These are phyloP conservation scores for Mortierella sp. DNA, from an alignment of 371 early-diverging fungal genomes.

Conservation along the genomic window DNA sequence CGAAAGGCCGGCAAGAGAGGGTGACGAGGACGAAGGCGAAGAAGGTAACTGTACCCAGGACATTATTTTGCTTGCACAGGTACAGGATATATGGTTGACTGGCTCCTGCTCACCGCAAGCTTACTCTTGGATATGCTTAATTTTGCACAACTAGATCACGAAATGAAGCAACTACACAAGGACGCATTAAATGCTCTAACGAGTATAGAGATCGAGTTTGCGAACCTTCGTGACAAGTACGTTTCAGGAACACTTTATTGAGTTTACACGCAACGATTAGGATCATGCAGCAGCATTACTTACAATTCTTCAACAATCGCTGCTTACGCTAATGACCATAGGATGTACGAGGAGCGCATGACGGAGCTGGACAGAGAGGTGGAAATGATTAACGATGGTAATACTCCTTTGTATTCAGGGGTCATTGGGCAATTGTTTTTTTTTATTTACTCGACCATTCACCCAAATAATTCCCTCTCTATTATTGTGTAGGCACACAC, in stretches of 20 bases:
- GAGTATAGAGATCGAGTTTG: constrained; percentile 66
- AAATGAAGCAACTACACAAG: constrained; percentile 55
- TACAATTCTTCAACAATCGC: background rate
- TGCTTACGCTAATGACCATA: constrained; percentile 12
- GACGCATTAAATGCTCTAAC: constrained; percentile 64
- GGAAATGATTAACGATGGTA: constrained; percentile 70
- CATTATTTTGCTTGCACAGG: background rate
- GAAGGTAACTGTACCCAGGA: constrained; percentile 10
- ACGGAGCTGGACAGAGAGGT: constrained; percentile 70
- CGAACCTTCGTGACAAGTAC: constrained; percentile 65
- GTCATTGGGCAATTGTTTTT: background rate
- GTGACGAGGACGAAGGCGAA: constrained; percentile 26
- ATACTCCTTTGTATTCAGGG: background rate
- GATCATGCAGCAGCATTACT: background rate
- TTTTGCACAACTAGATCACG: constrained; percentile 26
- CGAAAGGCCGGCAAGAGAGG: constrained; percentile 40
- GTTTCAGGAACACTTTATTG: constrained; percentile 13
- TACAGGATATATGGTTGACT: no score
- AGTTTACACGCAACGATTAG: background rate
- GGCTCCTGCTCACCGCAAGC: background rate
- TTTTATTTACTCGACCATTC: background rate
- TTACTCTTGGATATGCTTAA: background rate
- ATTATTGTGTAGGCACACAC: constrained; percentile 61
- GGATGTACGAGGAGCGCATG: constrained; percentile 75
- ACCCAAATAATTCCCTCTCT: background rate